Evolutionary conservation across 805 yeast species (phyloP), one percentile per base, ranked within the genome.

Genomic region (Kodamaea kakaduensis): DNA sequence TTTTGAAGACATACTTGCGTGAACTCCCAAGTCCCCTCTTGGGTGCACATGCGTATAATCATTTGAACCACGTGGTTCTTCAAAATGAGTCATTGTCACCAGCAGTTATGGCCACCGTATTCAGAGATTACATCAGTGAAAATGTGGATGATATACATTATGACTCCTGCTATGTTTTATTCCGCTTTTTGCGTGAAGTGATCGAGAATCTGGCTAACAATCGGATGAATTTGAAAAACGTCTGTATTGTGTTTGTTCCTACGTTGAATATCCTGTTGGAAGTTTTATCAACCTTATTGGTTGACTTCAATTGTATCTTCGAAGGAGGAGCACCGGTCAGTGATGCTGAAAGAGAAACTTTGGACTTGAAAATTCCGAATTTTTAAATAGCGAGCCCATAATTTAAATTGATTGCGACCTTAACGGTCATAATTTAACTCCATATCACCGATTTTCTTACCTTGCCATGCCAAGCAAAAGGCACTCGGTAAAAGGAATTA

Each of bases 221-320:
- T 61, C 80, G 87, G 58, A 90, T 90, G 98, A 83, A 81, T 40
- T 61, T 84, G 40, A 69, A 84, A 45, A 90, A 93, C 50, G 62
- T 75, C 34, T 78, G 87, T 49, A 84, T 84, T 52, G 93, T 84
- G 4, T 84, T 84, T 52, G 83, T 86, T 4, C 93, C 94, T 3
- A 84, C 95, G 0, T 64, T 84, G 45, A 80, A 80, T 43, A 64
- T 85, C 31, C 76, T 89, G 1, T 67, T 78, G 10, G 78, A 74
- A 34, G 67, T 82, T 8, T 61, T 84, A 27, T 69, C 71, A 25
- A 70, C 76, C 9, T 71, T 83, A 34, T 66, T 84, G 37, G 73
- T 71, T 27, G 85, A 84, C 50, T 81, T 72, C 52, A 70, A 63
- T 16, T 73, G 76, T 47, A 69, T 84, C 7, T 84, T 82, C 50